Evolutionary conservation across 148 eudicot genomes (phyloP), one percentile per base, ranked within the genome.

Genomic region (Vaccinium darrowii): DNA sequence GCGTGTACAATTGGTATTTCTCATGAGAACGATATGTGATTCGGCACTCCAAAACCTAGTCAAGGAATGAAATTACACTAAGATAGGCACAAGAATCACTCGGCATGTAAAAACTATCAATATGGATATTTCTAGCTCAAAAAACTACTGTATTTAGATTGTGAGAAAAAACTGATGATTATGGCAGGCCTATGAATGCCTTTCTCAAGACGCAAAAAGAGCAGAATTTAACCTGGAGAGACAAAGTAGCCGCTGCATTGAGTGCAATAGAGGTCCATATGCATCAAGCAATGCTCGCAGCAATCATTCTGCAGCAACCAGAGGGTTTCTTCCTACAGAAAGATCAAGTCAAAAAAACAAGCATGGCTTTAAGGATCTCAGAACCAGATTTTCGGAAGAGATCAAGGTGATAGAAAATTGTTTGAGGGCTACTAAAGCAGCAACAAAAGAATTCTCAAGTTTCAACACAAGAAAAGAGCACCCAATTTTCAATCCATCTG

Each of bases 141-240:
- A 43, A 43, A 43, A 43, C 47, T 43, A 43, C 47, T 43, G 47
- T 43, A 43, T 5, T 43, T 43, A 43, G 47, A 5, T 43, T n/a
- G 3, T 63, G 69, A 21, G 27, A 63, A 25, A 63, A 21, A 25
- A n/a, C 27, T 63, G 27, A n/a, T 51, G 65, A 56, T 84, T 27
- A 23, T 63, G 73, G 78, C 92, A 95, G 98, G 98, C 98, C 84
- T 94, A 93, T 80, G 88, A 82, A 54, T 94, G 94, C 74, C 88
- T 95, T 36, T 90, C 91, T 3, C 92, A 92, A 65, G 86, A 88
- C 49, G 65, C 88, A 83, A 92, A 81, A 84, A 88, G 98, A 83
- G 87, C 83, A 77, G 88, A 86, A 7, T 94, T 95, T 87, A 89
- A 94, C 88, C 78, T 89, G 76, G 92, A 91, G 58, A 91, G 94